These are phyloP conservation scores for Trifolium dubium DNA, from an alignment of 306 rosid genomes.

Conservation along the genomic window DNA sequence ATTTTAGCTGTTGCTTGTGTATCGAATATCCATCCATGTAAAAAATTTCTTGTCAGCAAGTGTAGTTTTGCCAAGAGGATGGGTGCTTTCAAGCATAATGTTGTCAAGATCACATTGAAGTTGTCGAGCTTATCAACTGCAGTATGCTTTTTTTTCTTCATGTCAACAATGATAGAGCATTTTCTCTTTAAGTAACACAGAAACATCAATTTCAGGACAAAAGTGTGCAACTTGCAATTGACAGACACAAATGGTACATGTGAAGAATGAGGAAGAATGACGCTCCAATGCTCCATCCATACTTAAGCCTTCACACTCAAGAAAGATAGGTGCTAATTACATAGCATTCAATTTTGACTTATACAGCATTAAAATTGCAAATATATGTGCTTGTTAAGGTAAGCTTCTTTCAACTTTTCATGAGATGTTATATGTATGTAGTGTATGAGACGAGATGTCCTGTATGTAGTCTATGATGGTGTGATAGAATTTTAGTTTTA, in stretches of 20 bases:
- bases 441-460: neutral
- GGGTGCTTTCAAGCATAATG: slow-evolving; percentile 4
- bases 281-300: neutral
- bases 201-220: slow-evolving; percentile 14
- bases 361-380: slow-evolving; percentile 1
- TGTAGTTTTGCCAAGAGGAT: neutral
- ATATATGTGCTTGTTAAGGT: slow-evolving; percentile 6
- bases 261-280: neutral
- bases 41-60: neutral
- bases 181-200: neutral
- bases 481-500: slow-evolving; percentile 12
- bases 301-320: slow-evolving; percentile 14
- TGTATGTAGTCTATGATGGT: neutral
- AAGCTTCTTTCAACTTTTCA: slow-evolving; percentile 25
- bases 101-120: slow-evolving; percentile 14
- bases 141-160: slow-evolving; percentile 11
- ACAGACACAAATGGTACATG: slow-evolving; percentile 3
- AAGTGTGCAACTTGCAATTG: neutral
- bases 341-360: neutral
- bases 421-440: slow-evolving; percentile 6
- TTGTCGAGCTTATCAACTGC: neutral
- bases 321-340: slow-evolving; percentile 17
- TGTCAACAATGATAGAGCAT: neutral
- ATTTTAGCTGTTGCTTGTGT: neutral
- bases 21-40: neutral